Conservation (phyloP, 371 early-diverging fungal species). For the Mycotypha africana region DNA sequence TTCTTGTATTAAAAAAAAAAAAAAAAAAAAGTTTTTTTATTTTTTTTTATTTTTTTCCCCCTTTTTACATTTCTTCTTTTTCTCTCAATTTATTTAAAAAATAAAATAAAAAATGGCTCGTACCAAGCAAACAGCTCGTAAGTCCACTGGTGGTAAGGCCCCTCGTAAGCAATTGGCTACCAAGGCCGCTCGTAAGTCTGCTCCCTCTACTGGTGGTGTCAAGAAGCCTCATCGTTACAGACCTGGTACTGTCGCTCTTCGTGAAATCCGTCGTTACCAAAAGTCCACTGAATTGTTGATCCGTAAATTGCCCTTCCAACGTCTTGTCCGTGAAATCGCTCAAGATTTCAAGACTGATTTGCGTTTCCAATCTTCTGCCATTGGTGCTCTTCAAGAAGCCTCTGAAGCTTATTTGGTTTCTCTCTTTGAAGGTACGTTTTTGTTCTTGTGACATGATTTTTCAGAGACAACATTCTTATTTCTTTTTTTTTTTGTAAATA, state of each 20-base stretch:
- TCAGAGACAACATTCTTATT: neutral
- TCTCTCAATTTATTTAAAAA: slow-evolving; percentile 1
- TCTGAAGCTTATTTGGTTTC: slow-evolving; percentile 86
- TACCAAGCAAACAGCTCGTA: slow-evolving; percentile 86
- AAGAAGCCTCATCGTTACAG: slow-evolving; percentile 83
- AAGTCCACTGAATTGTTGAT: slow-evolving; percentile 41
- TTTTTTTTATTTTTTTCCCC: slow-evolving; percentile 4
- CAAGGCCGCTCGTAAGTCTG: slow-evolving; percentile 85
- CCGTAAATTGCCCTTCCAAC: slow-evolving; percentile 92
- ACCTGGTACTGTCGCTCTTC: slow-evolving; percentile 87
- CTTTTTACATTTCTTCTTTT: slow-evolving; percentile 2
- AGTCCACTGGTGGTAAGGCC: slow-evolving; percentile 82
- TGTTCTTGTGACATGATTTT: too few species aligned
- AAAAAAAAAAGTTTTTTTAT: neutral
- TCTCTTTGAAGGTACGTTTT: slow-evolving; percentile 77
- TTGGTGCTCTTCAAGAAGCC: slow-evolving; percentile 94
- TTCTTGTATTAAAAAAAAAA: neutral
- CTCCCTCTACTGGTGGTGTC: slow-evolving; percentile 64
- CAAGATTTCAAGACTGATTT: slow-evolving; percentile 96
- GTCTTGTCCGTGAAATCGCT: slow-evolving; percentile 92
- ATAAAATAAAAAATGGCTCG: slow-evolving; percentile 56
- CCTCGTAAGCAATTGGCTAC: slow-evolving; percentile 84
- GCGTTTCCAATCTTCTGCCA: slow-evolving; percentile 96
- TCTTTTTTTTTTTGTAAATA: slow-evolving; percentile 2
- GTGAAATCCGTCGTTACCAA: slow-evolving; percentile 97